Percentiles rank a stretch among this genome's conserved stretches.
Evolutionary conservation across 2,329 filamentous ascomycete species (phyloP).

Genomic region (Pyricularia pennisetigena): DNA sequence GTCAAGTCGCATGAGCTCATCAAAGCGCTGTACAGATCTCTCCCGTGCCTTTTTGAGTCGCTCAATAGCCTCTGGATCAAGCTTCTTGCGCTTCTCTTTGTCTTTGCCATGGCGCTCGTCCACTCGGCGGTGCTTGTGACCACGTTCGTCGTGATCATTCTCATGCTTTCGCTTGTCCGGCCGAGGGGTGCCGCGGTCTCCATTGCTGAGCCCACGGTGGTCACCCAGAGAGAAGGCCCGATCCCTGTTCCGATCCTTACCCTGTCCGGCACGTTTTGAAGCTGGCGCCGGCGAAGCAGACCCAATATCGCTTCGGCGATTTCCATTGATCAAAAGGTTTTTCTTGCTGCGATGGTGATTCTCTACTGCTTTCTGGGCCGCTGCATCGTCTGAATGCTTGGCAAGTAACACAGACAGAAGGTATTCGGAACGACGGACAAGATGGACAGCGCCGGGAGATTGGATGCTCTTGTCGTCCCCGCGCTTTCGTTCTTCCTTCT

Average conservation of each 20-base stretch:
- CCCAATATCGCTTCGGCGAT: slow-evolving; percentile 47
- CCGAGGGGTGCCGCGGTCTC: slow-evolving; percentile 38
- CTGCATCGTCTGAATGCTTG: slow-evolving; percentile 68
- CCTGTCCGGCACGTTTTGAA: slow-evolving; percentile 34
- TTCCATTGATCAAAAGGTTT: slow-evolving; percentile 50
- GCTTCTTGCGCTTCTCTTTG: slow-evolving; percentile 25
- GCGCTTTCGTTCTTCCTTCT: slow-evolving; percentile 85
- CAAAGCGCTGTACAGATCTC: slow-evolving; percentile 24
- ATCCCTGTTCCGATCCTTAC: slow-evolving; percentile 37
- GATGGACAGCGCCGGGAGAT: slow-evolving; percentile 92
- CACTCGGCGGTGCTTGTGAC: slow-evolving; percentile 39
- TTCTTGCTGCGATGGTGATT: slow-evolving; percentile 95
- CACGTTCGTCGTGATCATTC: slow-evolving; percentile 39
- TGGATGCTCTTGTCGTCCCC: slow-evolving; percentile 72
- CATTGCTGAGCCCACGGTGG: slow-evolving; percentile 39
- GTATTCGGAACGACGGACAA: slow-evolving; percentile 91
- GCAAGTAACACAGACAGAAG: slow-evolving; percentile 87
- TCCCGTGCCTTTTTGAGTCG: slow-evolving; percentile 21
- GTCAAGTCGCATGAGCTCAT: slow-evolving; percentile 24
- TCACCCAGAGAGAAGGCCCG: slow-evolving; percentile 29
- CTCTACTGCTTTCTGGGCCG: slow-evolving; percentile 70
- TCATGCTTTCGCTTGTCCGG: slow-evolving; percentile 55
- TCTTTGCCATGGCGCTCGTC: slow-evolving; percentile 31
- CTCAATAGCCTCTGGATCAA: slow-evolving; percentile 25
- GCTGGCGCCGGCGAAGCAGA: slow-evolving; percentile 64